These are phyloP conservation scores for Blastomyces silverae DNA, from an alignment of 2,329 filamentous ascomycete genomes.

Conservation along the genomic window DNA sequence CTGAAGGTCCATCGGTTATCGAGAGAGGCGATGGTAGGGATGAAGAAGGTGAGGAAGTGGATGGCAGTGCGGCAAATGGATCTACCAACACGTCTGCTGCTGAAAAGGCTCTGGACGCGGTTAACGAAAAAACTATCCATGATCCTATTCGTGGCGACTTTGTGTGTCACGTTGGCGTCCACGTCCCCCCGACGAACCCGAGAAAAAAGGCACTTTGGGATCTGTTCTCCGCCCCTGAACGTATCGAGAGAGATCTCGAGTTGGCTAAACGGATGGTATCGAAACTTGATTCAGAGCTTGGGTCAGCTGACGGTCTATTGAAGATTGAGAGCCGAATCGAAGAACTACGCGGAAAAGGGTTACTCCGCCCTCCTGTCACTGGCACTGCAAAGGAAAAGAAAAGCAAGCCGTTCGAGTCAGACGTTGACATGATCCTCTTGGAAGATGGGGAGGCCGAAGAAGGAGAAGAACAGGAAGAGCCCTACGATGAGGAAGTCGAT, in stretches of 20 bases:
- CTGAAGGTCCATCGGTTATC: slow-evolving; percentile 57
- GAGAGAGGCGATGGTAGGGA: slow-evolving; percentile 70
- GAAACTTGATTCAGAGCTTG: slow-evolving; percentile 80
- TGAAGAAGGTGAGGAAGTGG: slow-evolving; percentile 54
- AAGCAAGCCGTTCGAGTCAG: slow-evolving; percentile 42
- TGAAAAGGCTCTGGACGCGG: slow-evolving; percentile 82
- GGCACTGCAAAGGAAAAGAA: slow-evolving; percentile 43
- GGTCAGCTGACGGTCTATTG: slow-evolving; percentile 65
- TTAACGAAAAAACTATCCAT: slow-evolving; percentile 96
- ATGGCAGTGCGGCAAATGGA: slow-evolving; percentile 31
- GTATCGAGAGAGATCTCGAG: slow-evolving; percentile 81
- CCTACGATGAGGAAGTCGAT: slow-evolving; percentile 69
- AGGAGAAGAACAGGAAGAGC: slow-evolving; percentile 68
- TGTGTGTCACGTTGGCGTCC: slow-evolving; percentile 92
- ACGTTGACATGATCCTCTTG: slow-evolving; percentile 41
- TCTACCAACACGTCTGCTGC: slow-evolving; percentile 49
- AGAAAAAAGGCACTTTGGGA: slow-evolving; percentile 97
- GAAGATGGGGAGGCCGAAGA: slow-evolving; percentile 66
- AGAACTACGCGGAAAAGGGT: slow-evolving; percentile 66
- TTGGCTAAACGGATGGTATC: slow-evolving; percentile 74
- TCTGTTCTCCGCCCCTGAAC: slow-evolving; percentile 86
- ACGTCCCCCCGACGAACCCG: slow-evolving; percentile 77
- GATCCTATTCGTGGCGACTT: slow-evolving; percentile 93
- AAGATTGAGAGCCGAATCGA: slow-evolving; percentile 86
- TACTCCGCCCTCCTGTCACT: slow-evolving; percentile 58